A percentile compares a stretch with the other conserved stretches of the same genome.
These are phyloP conservation scores for Fusarium burgessii DNA, from an alignment of 2,329 filamentous ascomycete species.

Conservation along the genomic window DNA sequence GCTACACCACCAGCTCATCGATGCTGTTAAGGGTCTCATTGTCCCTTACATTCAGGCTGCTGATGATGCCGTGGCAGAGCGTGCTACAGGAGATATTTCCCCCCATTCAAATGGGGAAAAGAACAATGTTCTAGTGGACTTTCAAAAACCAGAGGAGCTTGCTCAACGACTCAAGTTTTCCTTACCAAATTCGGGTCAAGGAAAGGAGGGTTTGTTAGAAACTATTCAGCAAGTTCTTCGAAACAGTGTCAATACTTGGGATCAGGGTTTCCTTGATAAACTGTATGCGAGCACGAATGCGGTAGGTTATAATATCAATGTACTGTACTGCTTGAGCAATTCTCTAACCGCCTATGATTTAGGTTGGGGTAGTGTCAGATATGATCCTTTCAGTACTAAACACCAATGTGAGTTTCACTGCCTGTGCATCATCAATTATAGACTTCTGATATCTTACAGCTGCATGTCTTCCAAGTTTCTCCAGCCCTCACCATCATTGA, in stretches of 20 bases:
- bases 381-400: constrained; percentile 87
- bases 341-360: constrained; percentile 14
- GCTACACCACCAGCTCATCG: constrained; percentile 67
- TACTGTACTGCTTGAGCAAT: not conserved
- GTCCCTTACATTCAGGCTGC: constrained; percentile 78
- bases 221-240: constrained; percentile 77
- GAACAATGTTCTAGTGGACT: constrained; percentile 72
- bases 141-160: constrained; percentile 69
- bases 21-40: constrained; percentile 74
- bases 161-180: constrained; percentile 67
- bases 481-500: constrained; percentile 89
- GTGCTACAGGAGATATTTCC: constrained; percentile 62
- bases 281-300: constrained; percentile 92
- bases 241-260: constrained; percentile 98
- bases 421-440: not conserved
- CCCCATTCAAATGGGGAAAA: constrained; percentile 53
- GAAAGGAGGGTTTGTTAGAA: constrained; percentile 79
- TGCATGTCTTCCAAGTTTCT: constrained; percentile 92
- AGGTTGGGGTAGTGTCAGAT: constrained; percentile 87
- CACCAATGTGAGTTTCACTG: constrained; percentile 75
- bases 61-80: constrained; percentile 69
- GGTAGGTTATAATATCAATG: constrained; percentile 55
- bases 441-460: constrained; percentile 28
- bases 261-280: constrained; percentile 96
- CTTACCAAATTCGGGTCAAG: constrained; percentile 69